These are phyloP conservation scores for Cercophora samala DNA, from an alignment of 495 filamentous ascomycete species.

Conservation along the genomic window DNA sequence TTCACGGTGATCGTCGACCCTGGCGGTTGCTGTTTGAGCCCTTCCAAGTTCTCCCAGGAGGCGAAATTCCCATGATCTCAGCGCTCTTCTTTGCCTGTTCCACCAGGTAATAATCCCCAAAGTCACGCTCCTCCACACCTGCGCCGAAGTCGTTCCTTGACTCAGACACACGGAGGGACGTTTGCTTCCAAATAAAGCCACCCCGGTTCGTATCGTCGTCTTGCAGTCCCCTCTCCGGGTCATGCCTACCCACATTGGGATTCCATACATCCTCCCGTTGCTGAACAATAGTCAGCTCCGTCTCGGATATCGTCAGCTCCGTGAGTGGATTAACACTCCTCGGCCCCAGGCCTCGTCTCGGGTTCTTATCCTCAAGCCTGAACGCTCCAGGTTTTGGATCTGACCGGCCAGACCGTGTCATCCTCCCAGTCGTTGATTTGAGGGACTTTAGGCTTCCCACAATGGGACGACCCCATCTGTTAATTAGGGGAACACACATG, in stretches of 20 bases:
- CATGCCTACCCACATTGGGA: slow-evolving; percentile 31
- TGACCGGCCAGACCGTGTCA: slow-evolving; percentile 28
- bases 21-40: not conserved
- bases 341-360: slow-evolving; percentile 41
- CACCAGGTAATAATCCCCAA: slow-evolving; percentile 29
- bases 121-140: not conserved
- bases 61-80: not conserved
- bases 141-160: slow-evolving; percentile 8
- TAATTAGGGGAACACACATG: slow-evolving; percentile 49
- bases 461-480: slow-evolving; percentile 35
- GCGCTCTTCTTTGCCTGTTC: slow-evolving; percentile 17
- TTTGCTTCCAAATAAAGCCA: slow-evolving; percentile 27
- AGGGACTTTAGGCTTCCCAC: slow-evolving; percentile 32
- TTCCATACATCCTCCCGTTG: slow-evolving; percentile 26
- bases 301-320: slow-evolving; percentile 48
- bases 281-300: slow-evolving; percentile 28
- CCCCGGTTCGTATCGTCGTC: not conserved
- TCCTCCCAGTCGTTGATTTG: slow-evolving; percentile 23
- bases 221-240: not conserved
- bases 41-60: not conserved
- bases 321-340: slow-evolving; percentile 46
- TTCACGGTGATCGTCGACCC: not conserved
- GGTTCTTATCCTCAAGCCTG: slow-evolving; percentile 38
- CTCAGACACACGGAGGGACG: slow-evolving; percentile 24
- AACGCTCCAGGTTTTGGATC: slow-evolving; percentile 24